Evolutionary conservation across 202 grass and related monocot genomes (phyloP), one percentile per base, ranked within the genome.

Genomic region (Zoysia matrella): DNA sequence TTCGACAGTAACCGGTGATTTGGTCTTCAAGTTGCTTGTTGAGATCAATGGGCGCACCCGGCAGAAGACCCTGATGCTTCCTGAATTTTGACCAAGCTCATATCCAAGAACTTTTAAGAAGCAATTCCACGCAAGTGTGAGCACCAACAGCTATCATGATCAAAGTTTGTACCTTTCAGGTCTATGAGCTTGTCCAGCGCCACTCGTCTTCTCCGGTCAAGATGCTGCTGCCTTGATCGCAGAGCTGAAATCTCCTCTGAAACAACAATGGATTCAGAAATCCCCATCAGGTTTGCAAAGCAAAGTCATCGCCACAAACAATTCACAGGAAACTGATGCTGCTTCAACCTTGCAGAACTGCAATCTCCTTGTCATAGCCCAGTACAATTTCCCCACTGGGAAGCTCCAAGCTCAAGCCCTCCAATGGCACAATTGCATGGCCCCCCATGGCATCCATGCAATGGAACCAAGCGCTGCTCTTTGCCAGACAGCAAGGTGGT

Each of bases 21-120:
- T 84, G 11, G 43, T 64, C 63, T 74, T 88, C 64, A 73, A 69
- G 8, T 75, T 86, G 75, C 82, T 85, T 16, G 58, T 79, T n/a
- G 79, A 69, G 53, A 74, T 72, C 74, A 63, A 85, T n/a, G 77
- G 82, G 8, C 83, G 76, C 44, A 98, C 82, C 72, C 95, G 84
- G 78, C 92, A 95, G 89, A 95, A 98, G 45, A 95, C 92, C 82
- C 92, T 98, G 69, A 98, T 90, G 68, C 92, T 95, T 85, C 95
- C 95, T 98, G 89, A 64, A 92, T 69, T 81, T 74, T n/a, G 12
- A 42, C 71, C 74, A 86, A 58, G 8, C 51, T 86, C 55, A 86
- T 74, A 61, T 75, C 49, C 47, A 73, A 62, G 55, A 9, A 65
- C 52, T 70, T 54, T 47, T 75, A 79, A 55, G 83, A 41, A 47